These are phyloP conservation scores for Phyllosticta ampelicida DNA, from an alignment of 2,329 filamentous ascomycete genomes.

Conservation along the genomic window DNA sequence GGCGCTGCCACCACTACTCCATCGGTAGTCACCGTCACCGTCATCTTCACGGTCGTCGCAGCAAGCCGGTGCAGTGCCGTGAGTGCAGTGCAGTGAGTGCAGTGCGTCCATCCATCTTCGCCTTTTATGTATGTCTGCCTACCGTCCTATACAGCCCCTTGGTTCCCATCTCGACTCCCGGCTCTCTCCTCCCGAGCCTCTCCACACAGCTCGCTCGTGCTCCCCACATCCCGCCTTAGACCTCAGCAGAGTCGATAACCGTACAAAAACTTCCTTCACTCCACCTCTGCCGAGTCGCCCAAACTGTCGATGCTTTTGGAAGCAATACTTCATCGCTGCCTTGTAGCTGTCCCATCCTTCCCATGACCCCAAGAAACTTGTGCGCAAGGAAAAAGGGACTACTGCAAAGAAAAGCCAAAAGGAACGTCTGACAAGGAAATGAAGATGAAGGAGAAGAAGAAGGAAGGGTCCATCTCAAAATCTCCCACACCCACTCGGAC, in stretches of 20 bases:
- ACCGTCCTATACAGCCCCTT: neutral
- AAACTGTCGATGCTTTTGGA: neutral
- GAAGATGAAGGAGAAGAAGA: slow-evolving; percentile 12
- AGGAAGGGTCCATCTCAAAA: neutral
- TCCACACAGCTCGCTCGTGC: neutral
- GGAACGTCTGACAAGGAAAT: slow-evolving; percentile 15
- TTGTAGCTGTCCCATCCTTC: neutral
- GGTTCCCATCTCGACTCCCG: neutral
- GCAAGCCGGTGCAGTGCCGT: too few species aligned
- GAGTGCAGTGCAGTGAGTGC: neutral
- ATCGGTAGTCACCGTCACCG: neutral
- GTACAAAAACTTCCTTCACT: neutral
- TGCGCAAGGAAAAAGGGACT: neutral
- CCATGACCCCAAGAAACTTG: neutral
- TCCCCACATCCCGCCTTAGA: neutral
- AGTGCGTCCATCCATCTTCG: neutral
- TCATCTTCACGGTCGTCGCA: neutral
- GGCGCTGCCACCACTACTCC: neutral
- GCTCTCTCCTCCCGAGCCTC: neutral
- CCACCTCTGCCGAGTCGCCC: neutral
- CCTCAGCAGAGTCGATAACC: neutral
- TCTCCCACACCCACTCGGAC: neutral
- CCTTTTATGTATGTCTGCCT: neutral
- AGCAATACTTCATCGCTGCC: neutral
- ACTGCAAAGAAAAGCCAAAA: slow-evolving; percentile 17